phyloP scores from a whole-genome alignment of 2,329 filamentous ascomycete genomes.

The Fusarium xylarioides region DNA sequence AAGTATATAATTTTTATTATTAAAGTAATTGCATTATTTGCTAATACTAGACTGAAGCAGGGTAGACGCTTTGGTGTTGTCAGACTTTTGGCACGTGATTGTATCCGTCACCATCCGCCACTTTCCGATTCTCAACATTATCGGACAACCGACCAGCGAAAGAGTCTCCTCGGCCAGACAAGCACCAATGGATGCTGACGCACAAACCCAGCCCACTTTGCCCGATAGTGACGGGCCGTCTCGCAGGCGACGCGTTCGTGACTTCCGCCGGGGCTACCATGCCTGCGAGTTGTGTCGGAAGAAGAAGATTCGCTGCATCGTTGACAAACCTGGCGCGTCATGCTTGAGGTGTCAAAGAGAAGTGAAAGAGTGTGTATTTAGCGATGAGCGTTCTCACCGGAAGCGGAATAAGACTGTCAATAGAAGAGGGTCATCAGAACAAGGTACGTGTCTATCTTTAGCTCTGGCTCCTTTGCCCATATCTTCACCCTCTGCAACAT shows the following conservation, averaged over 20 bases:
- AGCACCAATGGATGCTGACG: not conserved
- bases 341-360: constrained; percentile 27
- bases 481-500: not conserved
- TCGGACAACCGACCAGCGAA: not conserved
- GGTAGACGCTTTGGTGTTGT: no score
- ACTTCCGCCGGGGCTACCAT: constrained; percentile 27
- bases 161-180: not conserved
- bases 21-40: no score
- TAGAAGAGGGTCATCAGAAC: not conserved
- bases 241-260: constrained; percentile 9
- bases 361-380: constrained; percentile 16
- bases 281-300: constrained; percentile 29
- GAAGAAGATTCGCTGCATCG: constrained; percentile 27
- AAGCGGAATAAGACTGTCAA: not conserved
- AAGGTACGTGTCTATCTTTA: not conserved
- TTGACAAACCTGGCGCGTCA: constrained; percentile 7
- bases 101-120: not conserved
- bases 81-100: no score
- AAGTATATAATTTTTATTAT: no score
- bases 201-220: not conserved
- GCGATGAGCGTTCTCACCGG: constrained; percentile 8
- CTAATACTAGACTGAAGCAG: no score
- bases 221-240: not conserved
- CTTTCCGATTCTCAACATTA: not conserved
- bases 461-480: not conserved